A percentile compares a stretch with the other conserved stretches of the same genome.
Evolutionary conservation across 2,329 filamentous ascomycete species (phyloP).

Genomic region (Zopfia rhizophila): DNA sequence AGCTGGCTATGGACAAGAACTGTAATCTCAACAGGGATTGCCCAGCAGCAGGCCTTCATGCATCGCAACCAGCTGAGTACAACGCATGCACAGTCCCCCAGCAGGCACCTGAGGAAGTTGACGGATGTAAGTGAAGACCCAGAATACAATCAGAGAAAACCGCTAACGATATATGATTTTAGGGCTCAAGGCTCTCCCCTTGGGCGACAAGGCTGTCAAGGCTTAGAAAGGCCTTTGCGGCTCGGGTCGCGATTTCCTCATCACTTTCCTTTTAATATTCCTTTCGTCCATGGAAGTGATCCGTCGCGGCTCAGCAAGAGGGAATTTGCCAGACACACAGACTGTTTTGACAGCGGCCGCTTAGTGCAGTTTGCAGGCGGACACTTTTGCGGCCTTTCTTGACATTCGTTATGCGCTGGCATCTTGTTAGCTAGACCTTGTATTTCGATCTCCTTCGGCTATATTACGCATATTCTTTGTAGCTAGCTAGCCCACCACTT

Average conservation of each 20-base stretch:
- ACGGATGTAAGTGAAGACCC: conserved; percentile 40
- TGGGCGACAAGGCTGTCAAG: conserved; percentile 75
- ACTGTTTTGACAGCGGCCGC: too few species aligned
- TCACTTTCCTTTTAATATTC: too few species aligned
- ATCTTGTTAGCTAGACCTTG: too few species aligned
- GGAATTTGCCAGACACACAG: too few species aligned
- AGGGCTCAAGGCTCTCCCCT: conserved; percentile 4
- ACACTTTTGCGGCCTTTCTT: too few species aligned
- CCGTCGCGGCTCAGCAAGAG: too few species aligned
- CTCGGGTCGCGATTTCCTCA: neutral
- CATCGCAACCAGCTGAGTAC: conserved; percentile 38
- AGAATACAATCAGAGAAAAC: conserved; percentile 4
- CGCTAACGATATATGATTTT: neutral
- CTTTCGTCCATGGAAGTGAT: too few species aligned
- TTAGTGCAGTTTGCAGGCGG: too few species aligned
- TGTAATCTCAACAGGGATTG: conserved; percentile 50
- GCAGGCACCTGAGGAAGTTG: conserved; percentile 43
- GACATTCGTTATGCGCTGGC: too few species aligned
- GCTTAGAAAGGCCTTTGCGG: conserved; percentile 64
- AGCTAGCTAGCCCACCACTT: too few species aligned
- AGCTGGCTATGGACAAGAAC: conserved; percentile 53
- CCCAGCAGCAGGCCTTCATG: conserved; percentile 42
- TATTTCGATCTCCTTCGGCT: too few species aligned
- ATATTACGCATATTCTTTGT: too few species aligned
- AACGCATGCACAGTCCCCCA: conserved; percentile 47